Evolutionary conservation across 805 yeast species (phyloP), one percentile per base, ranked within the genome.

Genomic region (Cyberlindnera xylosilytica): DNA sequence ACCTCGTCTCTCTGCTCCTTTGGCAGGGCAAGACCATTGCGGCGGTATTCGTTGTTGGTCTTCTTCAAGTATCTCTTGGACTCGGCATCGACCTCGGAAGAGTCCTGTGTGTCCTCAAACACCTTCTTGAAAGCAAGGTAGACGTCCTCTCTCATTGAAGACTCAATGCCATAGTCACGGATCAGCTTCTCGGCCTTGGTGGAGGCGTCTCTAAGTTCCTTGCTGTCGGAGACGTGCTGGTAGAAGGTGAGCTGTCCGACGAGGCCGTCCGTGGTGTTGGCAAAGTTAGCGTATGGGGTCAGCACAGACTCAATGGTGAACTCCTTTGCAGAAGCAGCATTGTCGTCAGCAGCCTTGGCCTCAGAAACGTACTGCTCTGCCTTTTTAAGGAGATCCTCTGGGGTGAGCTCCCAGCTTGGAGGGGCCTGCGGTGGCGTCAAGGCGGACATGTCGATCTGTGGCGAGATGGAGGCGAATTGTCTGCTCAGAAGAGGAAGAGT

Each of bases 141-240:
- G 9, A 87, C 76, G 50, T 85, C 91, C 49, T 70, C 76, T 60
- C 95, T 78, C 41, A 78, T 61, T 13, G 76, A 73, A 19, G 81
- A 70, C 52, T 84, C 95, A 53, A 87, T 84, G 9, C 71, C 65
- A 51, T 69, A 75, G 37, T 79, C 74, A 39, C 76, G 72, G 33
- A 83, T 61, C 45, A 69, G 56, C 56, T 78, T 78, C 48, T 81
- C 84, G 0, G 87, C 82, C 46, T 74, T 66, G 34, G 73, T 72
- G 3, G 90, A 79, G 4, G 88, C 87, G 49, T 83, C 87, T 55
- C 96, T 73, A 24, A 84, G 57, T n/a, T 64, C 78, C 54, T 80
- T 76, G 49, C 74, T 70, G 17, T 78, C 54, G 3, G 90, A 81
- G 10, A 87, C 90, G 51, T 83, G 81, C 61, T 81, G 87, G 55